Percentiles rank a stretch among this genome's conserved stretches.
Conservation (phyloP, 2,329 filamentous ascomycete species). For the Malbranchea zuffiana region DNA sequence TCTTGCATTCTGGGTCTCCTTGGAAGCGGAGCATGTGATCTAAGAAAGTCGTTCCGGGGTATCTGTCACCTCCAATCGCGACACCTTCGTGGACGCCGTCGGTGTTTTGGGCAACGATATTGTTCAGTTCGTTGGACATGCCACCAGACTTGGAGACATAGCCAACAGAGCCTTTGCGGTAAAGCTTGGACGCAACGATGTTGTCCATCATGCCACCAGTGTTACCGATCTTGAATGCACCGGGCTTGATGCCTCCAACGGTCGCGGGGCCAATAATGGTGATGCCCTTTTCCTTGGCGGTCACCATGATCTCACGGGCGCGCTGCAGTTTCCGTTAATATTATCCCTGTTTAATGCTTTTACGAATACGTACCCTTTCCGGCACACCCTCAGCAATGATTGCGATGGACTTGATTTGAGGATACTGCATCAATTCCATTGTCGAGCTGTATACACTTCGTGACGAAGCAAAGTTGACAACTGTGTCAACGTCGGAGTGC, state of each 20-base stretch:
- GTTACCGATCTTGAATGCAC: constrained; percentile 99
- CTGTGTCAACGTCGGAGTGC: constrained; percentile 92
- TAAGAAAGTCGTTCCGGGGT: constrained; percentile 98
- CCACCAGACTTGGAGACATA: constrained; percentile 99
- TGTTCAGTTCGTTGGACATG: constrained; percentile 99
- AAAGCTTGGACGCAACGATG: constrained; percentile 99
- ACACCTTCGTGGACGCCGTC: constrained; percentile 99
- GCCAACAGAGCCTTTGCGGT: constrained; percentile 95
- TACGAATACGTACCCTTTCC: constrained; percentile 58
- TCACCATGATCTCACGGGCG: constrained; percentile 93
- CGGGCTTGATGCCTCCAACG: constrained; percentile 98
- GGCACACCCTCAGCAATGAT: constrained; percentile 99
- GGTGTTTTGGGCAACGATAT: constrained; percentile 92
- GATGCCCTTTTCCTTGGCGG: constrained; percentile 95
- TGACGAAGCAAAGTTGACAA: constrained; percentile 99
- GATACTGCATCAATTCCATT: constrained; percentile 94
- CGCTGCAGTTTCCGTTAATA: constrained; percentile 44
- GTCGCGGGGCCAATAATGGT: constrained; percentile 98
- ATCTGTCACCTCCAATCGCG: constrained; percentile 97
- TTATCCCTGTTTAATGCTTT: constrained; percentile 1
- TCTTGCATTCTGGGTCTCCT: constrained; percentile 94
- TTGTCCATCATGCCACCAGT: constrained; percentile 99
- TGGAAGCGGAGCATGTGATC: constrained; percentile 96
- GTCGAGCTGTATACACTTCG: constrained; percentile 98
- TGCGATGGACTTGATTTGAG: constrained; percentile 96